Evolutionary conservation across 192 early-diverging fungal species (phyloP), one percentile per base, ranked within the genome.

Genomic region (Mortierella claussenii): DNA sequence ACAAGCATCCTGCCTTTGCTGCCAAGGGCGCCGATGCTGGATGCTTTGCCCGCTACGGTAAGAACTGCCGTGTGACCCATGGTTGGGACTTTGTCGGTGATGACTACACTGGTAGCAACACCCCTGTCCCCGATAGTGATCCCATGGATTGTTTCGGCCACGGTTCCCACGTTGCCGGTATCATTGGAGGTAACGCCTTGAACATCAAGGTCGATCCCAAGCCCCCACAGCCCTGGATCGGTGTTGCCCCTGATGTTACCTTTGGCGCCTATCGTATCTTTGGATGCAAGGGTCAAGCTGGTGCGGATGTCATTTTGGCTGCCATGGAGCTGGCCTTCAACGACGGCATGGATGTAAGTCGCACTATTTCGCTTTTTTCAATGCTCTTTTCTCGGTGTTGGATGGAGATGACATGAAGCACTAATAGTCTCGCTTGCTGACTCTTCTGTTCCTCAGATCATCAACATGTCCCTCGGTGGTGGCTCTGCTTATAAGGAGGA

Each of bases 201-300:
- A 44, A 63, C 40, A 46, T 55, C 37, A 65, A 53, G 46, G 43
- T 28, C 12, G n/a, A n/a, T 2, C 49, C 54, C n/a, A 54, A 69
- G 58, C 60, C 75, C 26, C 60, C 58, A 20, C 49, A 53, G 13
- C 59, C 63, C 17, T 69, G 58, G 24, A 48, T 60, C n/a, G 58
- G 95, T 61, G 92, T 94, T 30, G 95, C 94, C 8, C 95, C 95
- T 2, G 88, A 87, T 23, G 90, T 84, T 1, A 90, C 86, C 1
- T 65, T 87, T 34, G 89, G 89, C 30, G 87, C 87, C 53, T 90
- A 89, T 59, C 79, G 88, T 21, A 75, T 91, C 18, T 91, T 91
- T 55, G 83, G 89, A 31, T 92, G 91, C 61, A 37, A 42, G 0
- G 63, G 86, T 23, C 68, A 45, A 12, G 69, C 78, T 48, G 67